A percentile compares a stretch with the other conserved stretches of the same genome.
Conservation (phyloP, 805 yeast genomes). For the Candida patagonica region DNA sequence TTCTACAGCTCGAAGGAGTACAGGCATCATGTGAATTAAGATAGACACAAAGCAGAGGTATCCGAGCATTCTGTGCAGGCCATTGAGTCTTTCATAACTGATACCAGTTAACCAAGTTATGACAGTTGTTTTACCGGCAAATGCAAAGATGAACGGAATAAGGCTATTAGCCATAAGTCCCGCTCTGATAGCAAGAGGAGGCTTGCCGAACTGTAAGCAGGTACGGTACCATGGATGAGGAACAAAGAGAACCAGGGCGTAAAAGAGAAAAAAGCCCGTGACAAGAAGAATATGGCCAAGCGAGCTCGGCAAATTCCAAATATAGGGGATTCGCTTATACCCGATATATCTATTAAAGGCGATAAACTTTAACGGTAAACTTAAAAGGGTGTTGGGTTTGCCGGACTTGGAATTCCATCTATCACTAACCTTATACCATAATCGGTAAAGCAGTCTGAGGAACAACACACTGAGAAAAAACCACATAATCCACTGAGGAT, state of each 20-base stretch:
- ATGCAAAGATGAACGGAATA: conserved; percentile 17
- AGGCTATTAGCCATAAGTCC: conserved; percentile 17
- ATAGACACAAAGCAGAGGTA: conserved; percentile 13
- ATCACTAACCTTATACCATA: conserved; percentile 6
- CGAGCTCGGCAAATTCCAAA: conserved; percentile 9
- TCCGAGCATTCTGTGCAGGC: conserved; percentile 12
- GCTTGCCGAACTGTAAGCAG: conserved; percentile 15
- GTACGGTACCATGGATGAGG: conserved; percentile 15
- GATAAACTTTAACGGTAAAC: conserved; percentile 1
- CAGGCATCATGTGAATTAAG: conserved; percentile 14
- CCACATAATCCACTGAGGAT: conserved; percentile 12
- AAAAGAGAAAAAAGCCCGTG: conserved; percentile 6
- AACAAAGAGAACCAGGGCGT: conserved; percentile 7
- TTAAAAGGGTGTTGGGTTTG: not conserved
- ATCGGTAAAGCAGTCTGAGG: conserved; percentile 7
- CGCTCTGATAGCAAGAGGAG: conserved; percentile 16
- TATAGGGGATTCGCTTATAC: conserved; percentile 10
- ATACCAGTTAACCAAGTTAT: conserved; percentile 14
- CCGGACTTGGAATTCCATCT: not conserved
- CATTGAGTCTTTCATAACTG: conserved; percentile 15
- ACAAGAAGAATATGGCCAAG: conserved; percentile 8
- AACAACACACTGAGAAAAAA: conserved; percentile 9
- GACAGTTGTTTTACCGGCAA: conserved; percentile 15
- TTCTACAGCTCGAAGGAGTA: conserved; percentile 10
- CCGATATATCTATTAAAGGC: conserved; percentile 11